Conservation (phyloP, 116 monocot species). For the Dioscorea cayenensis region DNA sequence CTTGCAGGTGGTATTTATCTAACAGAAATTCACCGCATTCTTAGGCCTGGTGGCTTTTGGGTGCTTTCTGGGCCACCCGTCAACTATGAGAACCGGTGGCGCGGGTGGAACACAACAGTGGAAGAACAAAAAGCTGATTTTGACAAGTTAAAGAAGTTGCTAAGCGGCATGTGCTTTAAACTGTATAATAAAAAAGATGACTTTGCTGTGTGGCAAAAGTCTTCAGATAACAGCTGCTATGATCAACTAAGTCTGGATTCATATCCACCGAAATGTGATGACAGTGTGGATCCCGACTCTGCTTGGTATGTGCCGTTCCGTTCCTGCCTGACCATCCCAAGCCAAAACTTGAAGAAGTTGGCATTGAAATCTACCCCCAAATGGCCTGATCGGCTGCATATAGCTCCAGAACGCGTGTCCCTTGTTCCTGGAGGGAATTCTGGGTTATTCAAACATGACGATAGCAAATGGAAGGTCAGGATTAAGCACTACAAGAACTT, state of each 20-base stretch:
- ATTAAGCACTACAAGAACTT: slow-evolving; percentile 64
- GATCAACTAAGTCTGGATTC: slow-evolving; percentile 37
- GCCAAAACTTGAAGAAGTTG: slow-evolving; percentile 46
- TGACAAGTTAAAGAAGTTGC: slow-evolving; percentile 63
- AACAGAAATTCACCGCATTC: slow-evolving; percentile 78
- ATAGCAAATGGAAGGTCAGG: slow-evolving; percentile 72
- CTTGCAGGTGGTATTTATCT: slow-evolving; percentile 83
- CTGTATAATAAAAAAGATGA: slow-evolving; percentile 84
- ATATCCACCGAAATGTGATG: slow-evolving; percentile 78
- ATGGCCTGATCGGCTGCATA: slow-evolving; percentile 64
- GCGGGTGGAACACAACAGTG: slow-evolving; percentile 93
- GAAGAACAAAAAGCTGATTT: slow-evolving; percentile 75
- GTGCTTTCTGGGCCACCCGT: slow-evolving; percentile 84
- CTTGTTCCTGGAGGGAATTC: slow-evolving; percentile 65
- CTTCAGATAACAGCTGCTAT: slow-evolving; percentile 66
- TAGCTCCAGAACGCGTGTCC: slow-evolving; percentile 53
- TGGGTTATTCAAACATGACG: slow-evolving; percentile 73
- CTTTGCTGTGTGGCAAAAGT: slow-evolving; percentile 92
- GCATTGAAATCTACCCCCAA: slow-evolving; percentile 56
- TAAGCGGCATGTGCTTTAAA: slow-evolving; percentile 91
- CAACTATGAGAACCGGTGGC: slow-evolving; percentile 85
- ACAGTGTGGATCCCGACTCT: slow-evolving; percentile 74
- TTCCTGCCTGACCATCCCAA: slow-evolving; percentile 60
- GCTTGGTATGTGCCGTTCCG: slow-evolving; percentile 84
- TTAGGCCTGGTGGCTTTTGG: slow-evolving; percentile 90